These are phyloP conservation scores for Cupressus sempervirens DNA, from an alignment of 75 land plant genomes.

Conservation along the genomic window DNA sequence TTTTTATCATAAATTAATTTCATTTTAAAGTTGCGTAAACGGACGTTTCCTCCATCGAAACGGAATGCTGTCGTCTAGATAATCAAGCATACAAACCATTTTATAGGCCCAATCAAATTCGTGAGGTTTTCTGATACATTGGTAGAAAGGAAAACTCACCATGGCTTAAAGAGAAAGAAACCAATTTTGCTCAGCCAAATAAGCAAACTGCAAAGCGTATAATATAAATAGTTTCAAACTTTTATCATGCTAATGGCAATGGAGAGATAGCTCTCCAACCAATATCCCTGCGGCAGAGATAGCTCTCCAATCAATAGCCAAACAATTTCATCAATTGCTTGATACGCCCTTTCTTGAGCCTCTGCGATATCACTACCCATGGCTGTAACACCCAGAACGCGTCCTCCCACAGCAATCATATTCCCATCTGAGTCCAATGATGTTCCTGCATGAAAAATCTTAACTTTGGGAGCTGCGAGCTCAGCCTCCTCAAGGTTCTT, in stretches of 20 bases:
- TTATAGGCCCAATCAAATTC: not conserved
- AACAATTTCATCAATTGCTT: constrained; percentile 63
- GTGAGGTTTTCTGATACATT: not conserved
- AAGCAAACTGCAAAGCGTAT: not conserved
- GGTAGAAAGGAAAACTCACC: not conserved
- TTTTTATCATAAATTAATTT: no score
- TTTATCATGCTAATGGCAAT: not conserved
- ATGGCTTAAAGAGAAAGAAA: not conserved
- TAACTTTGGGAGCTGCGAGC: constrained; percentile 53
- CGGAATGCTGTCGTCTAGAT: no score
- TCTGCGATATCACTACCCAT: constrained; percentile 77
- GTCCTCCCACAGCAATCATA: constrained; percentile 78
- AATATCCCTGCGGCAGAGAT: no score
- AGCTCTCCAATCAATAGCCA: constrained; percentile 99
- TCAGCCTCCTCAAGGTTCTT: constrained; percentile 85
- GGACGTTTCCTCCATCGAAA: no score
- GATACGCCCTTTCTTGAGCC: constrained; percentile 76
- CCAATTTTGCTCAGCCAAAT: not conserved
- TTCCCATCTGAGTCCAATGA: constrained; percentile 57
- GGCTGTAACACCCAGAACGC: constrained; percentile 91
- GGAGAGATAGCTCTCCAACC: no score
- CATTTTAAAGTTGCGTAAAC: no score
- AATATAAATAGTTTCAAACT: not conserved
- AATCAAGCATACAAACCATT: not conserved
- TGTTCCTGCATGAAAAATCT: constrained; percentile 95